phyloP scores from a whole-genome alignment of 805 yeast species.

The Metschnikowia rubicola region DNA sequence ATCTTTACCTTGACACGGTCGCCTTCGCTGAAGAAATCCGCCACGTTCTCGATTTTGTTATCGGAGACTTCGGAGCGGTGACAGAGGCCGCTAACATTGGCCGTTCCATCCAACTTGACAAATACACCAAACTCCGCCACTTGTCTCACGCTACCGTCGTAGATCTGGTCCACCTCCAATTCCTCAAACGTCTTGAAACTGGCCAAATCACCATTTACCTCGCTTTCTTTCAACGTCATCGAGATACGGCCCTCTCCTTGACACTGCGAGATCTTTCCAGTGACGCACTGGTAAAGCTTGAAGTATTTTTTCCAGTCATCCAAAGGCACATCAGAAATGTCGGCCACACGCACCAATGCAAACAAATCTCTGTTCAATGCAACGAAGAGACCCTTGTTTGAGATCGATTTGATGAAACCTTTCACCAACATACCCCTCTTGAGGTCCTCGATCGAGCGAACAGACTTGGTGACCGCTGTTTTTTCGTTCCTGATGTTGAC shows the following conservation, averaged over 20 bases:
- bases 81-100: constrained; percentile 78
- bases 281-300: constrained; percentile 66
- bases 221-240: constrained; percentile 77
- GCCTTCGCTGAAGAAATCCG: constrained; percentile 76
- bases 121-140: constrained; percentile 91
- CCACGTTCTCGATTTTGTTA: constrained; percentile 53
- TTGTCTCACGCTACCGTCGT: constrained; percentile 73
- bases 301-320: constrained; percentile 86
- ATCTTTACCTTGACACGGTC: constrained; percentile 87
- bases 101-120: constrained; percentile 71
- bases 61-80: constrained; percentile 84
- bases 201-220: constrained; percentile 66
- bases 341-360: constrained; percentile 78
- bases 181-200: constrained; percentile 62
- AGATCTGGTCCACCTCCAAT: constrained; percentile 63
- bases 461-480: constrained; percentile 48
- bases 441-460: constrained; percentile 51
- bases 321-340: constrained; percentile 75
- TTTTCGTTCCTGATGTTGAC: constrained; percentile 58
- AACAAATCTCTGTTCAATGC: constrained; percentile 65
- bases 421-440: constrained; percentile 68
- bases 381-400: constrained; percentile 75
- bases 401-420: constrained; percentile 76
- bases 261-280: constrained; percentile 67
- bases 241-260: constrained; percentile 62